These are phyloP conservation scores for Euryodendron excelsum DNA, from an alignment of 148 eudicot genomes.

Conservation along the genomic window DNA sequence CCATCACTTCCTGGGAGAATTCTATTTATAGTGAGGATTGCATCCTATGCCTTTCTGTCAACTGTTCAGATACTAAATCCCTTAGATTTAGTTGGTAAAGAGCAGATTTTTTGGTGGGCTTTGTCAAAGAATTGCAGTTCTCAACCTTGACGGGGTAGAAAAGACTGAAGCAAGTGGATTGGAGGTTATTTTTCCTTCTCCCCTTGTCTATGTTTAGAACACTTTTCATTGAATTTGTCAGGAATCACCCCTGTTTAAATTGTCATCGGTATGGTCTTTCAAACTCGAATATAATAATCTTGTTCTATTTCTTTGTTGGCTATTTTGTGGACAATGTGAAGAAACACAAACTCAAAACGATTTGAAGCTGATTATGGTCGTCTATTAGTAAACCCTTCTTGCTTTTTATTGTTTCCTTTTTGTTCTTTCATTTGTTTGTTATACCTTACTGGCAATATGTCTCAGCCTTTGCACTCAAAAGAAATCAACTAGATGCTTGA, in stretches of 20 bases:
- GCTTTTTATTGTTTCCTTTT: neutral
- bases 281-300: neutral
- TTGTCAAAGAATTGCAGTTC: neutral
- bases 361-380: neutral
- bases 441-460: neutral
- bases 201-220: neutral
- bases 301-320: neutral
- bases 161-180: slow-evolving; percentile 5
- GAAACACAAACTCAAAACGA: neutral
- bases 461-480: too few species aligned
- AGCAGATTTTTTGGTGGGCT: neutral
- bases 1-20: neutral
- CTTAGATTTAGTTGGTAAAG: neutral
- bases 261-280: too few species aligned
- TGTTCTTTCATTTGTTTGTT: too few species aligned
- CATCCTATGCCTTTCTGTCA: neutral
- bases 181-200: neutral
- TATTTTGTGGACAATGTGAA: slow-evolving; percentile 4
- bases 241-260: neutral
- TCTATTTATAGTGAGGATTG: neutral
- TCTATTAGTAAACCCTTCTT: neutral
- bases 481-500: too few species aligned
- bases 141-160: neutral
- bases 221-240: neutral
- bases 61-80: slow-evolving; percentile 10